Conservation (phyloP, 306 rosid genomes). For the Arachis stenosperma region DNA sequence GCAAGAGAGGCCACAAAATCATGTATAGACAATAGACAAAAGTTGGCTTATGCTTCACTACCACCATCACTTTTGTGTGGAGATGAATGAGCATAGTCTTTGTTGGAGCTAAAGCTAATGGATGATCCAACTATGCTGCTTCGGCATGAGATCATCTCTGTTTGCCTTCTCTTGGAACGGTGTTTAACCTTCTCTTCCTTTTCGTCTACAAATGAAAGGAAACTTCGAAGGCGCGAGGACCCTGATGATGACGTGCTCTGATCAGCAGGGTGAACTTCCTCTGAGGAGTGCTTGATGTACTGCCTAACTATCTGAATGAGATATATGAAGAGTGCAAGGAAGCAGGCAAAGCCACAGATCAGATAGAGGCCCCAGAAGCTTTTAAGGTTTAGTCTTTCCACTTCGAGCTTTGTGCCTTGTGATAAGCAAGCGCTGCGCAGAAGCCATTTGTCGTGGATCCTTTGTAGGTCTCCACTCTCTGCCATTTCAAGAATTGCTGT, state of each 20-base stretch:
- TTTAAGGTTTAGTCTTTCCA: conserved; percentile 70
- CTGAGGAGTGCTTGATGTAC: conserved; percentile 53
- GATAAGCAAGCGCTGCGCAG: conserved; percentile 69
- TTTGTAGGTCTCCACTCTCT: conserved; percentile 85
- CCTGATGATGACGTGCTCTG: conserved; percentile 38
- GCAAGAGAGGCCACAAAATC: neutral
- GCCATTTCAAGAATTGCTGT: conserved; percentile 75
- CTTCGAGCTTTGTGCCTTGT: conserved; percentile 64
- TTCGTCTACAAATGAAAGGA: conserved; percentile 73
- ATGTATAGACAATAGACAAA: neutral
- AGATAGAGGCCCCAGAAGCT: conserved; percentile 92
- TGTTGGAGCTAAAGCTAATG: conserved; percentile 36
- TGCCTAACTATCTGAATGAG: conserved; percentile 56
- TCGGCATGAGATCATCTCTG: conserved; percentile 59
- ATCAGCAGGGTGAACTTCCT: conserved; percentile 37
- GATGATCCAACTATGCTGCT: conserved; percentile 45
- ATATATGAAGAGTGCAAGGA: conserved; percentile 65
- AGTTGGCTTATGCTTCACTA: conserved; percentile 19
- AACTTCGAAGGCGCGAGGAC: conserved; percentile 57
- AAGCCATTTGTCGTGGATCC: conserved; percentile 98
- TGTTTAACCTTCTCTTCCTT: conserved; percentile 60
- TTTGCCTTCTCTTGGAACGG: conserved; percentile 61
- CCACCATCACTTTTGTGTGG: conserved; percentile 34
- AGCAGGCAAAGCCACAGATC: conserved; percentile 68
- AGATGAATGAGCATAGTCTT: conserved; percentile 29